Percentiles rank a stretch among this genome's conserved stretches.
phyloP scores from a whole-genome alignment of 2,329 filamentous ascomycete species.

The Xylaria sp. region DNA sequence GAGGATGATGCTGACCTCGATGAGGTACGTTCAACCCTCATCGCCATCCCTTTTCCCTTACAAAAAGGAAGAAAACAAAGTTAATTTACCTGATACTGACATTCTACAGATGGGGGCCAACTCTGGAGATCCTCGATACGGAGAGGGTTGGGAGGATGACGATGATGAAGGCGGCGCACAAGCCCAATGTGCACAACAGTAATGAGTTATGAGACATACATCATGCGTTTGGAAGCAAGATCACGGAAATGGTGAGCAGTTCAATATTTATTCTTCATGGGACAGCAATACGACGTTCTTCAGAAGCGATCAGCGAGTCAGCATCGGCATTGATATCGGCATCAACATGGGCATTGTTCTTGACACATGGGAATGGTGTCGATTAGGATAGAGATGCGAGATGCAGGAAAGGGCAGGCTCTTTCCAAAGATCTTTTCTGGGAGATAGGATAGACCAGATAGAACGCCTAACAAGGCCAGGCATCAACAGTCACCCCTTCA shows the following conservation, averaged over 20 bases:
- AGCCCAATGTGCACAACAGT: slow-evolving; percentile 80
- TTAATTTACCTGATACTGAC: background rate
- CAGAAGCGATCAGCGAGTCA: slow-evolving; percentile 17
- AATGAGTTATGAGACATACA: slow-evolving; percentile 54
- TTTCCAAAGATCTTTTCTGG: slow-evolving; percentile 25
- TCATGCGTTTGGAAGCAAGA: slow-evolving; percentile 37
- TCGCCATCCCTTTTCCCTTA: background rate
- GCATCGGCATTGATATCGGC: slow-evolving; percentile 13
- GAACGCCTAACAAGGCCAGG: slow-evolving; percentile 32
- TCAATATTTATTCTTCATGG: slow-evolving; percentile 22
- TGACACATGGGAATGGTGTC: slow-evolving; percentile 1
- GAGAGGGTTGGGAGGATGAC: slow-evolving; percentile 76
- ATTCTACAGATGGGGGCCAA: slow-evolving; percentile 73
- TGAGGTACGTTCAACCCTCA: slow-evolving; percentile 63
- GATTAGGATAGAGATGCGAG: slow-evolving; percentile 22
- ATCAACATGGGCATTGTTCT: slow-evolving; percentile 13
- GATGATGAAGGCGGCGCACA: slow-evolving; percentile 74
- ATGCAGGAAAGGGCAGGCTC: slow-evolving; percentile 7
- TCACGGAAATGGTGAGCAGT: slow-evolving; percentile 32
- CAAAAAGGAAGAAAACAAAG: background rate
- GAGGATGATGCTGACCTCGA: slow-evolving; percentile 87
- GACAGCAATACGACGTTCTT: slow-evolving; percentile 14
- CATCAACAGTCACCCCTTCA: slow-evolving; percentile 24
- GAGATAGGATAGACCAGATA: slow-evolving; percentile 39
- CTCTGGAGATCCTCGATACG: slow-evolving; percentile 74